A percentile compares a stretch with the other conserved stretches of the same genome.
Evolutionary conservation across 148 eudicot species (phyloP).

Genomic region (Heliosperma pusillum): DNA sequence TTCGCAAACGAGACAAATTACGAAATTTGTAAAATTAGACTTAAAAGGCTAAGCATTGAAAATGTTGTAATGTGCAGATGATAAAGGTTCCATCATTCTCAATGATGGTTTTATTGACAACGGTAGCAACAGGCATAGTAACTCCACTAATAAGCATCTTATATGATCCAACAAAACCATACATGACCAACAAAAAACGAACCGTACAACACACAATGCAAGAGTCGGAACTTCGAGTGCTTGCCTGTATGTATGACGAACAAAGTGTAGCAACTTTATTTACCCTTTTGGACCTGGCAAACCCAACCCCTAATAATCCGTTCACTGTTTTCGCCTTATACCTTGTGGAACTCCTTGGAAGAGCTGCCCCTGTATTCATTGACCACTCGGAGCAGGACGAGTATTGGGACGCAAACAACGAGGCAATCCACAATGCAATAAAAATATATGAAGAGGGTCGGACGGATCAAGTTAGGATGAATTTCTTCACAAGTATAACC

Average conservation of each 20-base stretch:
- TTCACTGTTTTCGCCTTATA: constrained; percentile 50
- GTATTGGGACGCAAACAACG: constrained; percentile 32
- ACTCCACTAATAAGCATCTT: constrained; percentile 59
- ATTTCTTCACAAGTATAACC: constrained; percentile 51
- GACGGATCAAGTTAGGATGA: constrained; percentile 34
- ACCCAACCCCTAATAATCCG: constrained; percentile 45
- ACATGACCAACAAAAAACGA: constrained; percentile 79
- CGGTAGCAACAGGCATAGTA: constrained; percentile 41
- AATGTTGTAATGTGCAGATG: constrained; percentile 37
- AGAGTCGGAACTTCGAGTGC: constrained; percentile 47
- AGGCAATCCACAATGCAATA: constrained; percentile 53
- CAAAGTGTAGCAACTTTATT: constrained; percentile 55
- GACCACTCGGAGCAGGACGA: constrained; percentile 58
- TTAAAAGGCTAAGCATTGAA: no score
- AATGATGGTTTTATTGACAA: constrained; percentile 51
- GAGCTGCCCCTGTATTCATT: constrained; percentile 67
- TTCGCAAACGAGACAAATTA: no score
- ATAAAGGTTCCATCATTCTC: constrained; percentile 46
- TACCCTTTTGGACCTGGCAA: constrained; percentile 50
- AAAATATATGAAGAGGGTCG: constrained; percentile 39
- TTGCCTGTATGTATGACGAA: constrained; percentile 55
- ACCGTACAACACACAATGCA: constrained; percentile 68
- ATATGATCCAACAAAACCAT: constrained; percentile 81
- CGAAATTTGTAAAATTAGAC: neutral
- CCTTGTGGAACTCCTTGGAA: constrained; percentile 62